Percentiles rank a stretch among this genome's conserved stretches.
phyloP scores from a whole-genome alignment of 2,329 filamentous ascomycete species.

The Pseudopyricularia cyperi region DNA sequence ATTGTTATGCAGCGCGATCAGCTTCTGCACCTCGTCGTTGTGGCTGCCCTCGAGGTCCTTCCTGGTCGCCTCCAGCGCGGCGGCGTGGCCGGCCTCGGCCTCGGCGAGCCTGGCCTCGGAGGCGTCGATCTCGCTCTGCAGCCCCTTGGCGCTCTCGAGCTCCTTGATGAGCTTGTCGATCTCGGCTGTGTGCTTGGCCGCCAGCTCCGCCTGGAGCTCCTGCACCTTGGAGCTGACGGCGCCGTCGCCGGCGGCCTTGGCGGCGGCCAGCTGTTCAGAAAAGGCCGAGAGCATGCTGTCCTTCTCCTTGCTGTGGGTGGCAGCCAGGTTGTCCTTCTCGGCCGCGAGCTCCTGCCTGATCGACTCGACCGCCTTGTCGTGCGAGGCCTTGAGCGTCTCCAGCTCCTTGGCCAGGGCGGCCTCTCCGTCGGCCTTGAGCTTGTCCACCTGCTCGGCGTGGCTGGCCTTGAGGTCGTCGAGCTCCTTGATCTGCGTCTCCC shows the following conservation, averaged over 20 bases:
- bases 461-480: slow-evolving; percentile 39
- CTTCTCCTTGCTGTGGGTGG: slow-evolving; percentile 18
- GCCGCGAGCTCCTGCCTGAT: slow-evolving; percentile 27
- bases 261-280: slow-evolving; percentile 14
- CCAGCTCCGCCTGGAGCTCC: slow-evolving; percentile 20
- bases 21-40: slow-evolving; percentile 30
- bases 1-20: slow-evolving; percentile 27
- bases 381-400: slow-evolving; percentile 26
- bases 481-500: slow-evolving; percentile 33
- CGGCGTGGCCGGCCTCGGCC: slow-evolving; percentile 19
- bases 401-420: slow-evolving; percentile 19
- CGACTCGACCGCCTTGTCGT: slow-evolving; percentile 26
- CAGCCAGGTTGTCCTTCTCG: slow-evolving; percentile 23
- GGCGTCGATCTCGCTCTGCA: slow-evolving; percentile 16
- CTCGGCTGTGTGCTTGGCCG: slow-evolving; percentile 21
- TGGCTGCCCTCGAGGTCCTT: slow-evolving; percentile 25
- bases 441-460: slow-evolving; percentile 32
- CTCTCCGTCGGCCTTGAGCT: slow-evolving; percentile 14
- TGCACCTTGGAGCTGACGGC: slow-evolving; percentile 16
- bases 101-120: slow-evolving; percentile 19
- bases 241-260: slow-evolving; percentile 11
- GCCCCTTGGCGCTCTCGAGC: slow-evolving; percentile 16
- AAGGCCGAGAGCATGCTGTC: slow-evolving; percentile 20
- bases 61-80: slow-evolving; percentile 24
- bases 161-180: slow-evolving; percentile 20